Base-by-base conservation (phyloP, 2,329 filamentous ascomycete genomes). In the Sporothrix pallida region DNA sequence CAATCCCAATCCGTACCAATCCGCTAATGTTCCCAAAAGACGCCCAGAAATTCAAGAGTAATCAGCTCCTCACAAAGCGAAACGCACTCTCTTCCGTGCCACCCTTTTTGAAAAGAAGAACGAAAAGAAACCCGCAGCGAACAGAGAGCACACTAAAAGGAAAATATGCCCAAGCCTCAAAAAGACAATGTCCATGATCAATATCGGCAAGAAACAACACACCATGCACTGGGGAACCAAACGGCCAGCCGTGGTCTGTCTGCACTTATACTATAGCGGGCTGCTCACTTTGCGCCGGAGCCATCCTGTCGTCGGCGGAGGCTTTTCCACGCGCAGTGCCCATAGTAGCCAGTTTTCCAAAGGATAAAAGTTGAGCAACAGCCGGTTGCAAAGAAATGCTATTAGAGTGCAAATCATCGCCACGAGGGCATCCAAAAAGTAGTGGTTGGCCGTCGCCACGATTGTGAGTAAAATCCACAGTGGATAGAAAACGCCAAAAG, bases 371-470 rank as follows among this genome's bases (percentile, higher is more conserved):
- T 90, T 90, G 74, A 92, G 79, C 71, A 92, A 77, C 15, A 83
- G 79, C 17, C 83, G 80, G 76, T 87, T 87, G 74, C 82, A 83
- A 71, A 82, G 76, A 87, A 89, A 92, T 0, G 89, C 89, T 10
- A 91, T 76, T 0, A 84, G 83, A 65, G 90, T 91, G 2, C 92
- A 89, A 20, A 87, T 77, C 0, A 87, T 85, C 0, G 90, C 90
- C 1, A 89, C 90, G 23, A 91, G 83, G 0, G 91, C 90, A 80
- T 93, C 91, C 4, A 92, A 84, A 65, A 91, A 86, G 79, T 92
- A 86, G 77, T 86, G 89, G 77, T 91, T 91, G 48, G 88, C 89
- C 0, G 88, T 90, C 17, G 88, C 86, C 42, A 91, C 85, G 74
- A 91, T 90, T 44, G 86, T 86, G 0, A 85, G 82, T 68, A 90